A percentile compares a stretch with the other conserved stretches of the same genome.
These are phyloP conservation scores for Cyclostephanos invisitatus DNA, from an alignment of 108 stramenopile genomes.

Conservation along the genomic window DNA sequence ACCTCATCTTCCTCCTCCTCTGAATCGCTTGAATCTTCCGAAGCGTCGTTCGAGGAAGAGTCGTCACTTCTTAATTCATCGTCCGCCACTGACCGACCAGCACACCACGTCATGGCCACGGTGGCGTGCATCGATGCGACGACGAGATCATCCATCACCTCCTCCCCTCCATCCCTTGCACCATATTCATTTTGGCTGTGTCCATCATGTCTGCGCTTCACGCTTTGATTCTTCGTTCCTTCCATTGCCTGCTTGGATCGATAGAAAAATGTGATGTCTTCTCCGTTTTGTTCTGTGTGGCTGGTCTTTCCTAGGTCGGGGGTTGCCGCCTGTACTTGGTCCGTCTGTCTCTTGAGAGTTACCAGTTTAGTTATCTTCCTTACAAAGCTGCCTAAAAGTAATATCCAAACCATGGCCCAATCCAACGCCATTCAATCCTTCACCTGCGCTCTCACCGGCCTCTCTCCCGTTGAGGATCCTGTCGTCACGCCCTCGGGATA, in stretches of 20 bases:
- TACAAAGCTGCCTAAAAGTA: no score
- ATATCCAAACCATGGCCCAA: slow-evolving; percentile 27
- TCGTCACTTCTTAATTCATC: not conserved
- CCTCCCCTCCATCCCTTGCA: not conserved
- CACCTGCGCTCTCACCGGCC: slow-evolving; percentile 73
- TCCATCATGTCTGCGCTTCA: no score
- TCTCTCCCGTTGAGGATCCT: slow-evolving; percentile 50
- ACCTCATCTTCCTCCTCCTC: not conserved
- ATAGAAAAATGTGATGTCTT: not conserved
- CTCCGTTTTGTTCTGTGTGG: not conserved
- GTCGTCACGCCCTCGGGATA: slow-evolving; percentile 85
- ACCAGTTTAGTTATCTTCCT: no score
- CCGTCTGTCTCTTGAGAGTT: no score
- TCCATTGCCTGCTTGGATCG: no score
- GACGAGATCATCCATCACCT: not conserved
- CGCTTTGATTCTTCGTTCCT: no score
- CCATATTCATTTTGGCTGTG: no score
- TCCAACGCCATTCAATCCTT: slow-evolving; percentile 39
- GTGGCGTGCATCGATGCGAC: slow-evolving; percentile 7
- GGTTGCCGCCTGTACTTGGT: no score
- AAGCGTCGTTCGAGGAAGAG: not conserved
- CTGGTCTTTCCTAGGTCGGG: no score
- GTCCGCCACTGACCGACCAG: not conserved
- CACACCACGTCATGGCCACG: slow-evolving; percentile 1
- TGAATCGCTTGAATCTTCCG: not conserved